Evolutionary conservation across 2,329 filamentous ascomycete genomes (phyloP), one percentile per base, ranked within the genome.

Genomic region (Neofusicoccum umdonicola): DNA sequence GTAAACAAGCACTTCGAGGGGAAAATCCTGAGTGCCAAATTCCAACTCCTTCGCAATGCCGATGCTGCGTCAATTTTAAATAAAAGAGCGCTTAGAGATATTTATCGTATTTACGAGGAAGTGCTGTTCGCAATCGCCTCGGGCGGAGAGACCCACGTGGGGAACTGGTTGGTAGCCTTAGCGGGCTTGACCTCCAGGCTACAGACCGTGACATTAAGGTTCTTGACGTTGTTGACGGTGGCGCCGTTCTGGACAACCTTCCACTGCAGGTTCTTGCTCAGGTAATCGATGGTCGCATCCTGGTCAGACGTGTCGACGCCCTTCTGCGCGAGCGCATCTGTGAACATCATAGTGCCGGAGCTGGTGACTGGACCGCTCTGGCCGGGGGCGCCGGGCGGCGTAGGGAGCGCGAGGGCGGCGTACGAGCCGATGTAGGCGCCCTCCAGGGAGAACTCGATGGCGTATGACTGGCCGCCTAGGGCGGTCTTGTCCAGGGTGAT

Each of bases 201-300:
- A 65, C 71, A 71, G 62, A 75, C 73, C 27, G 66, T 69, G 64
- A 77, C 66, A 67, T 77, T 74, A 64, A 77, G 69, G 69, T 72
- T 19, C 42, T 45, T 19, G 42, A 41, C 39, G 4, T 70, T 60
- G 2, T 72, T 68, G 67, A 76, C 73, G 11, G 64, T 58, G 66
- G 72, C 71, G 34, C 73, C 71, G 50, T 70, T 66, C 44, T 71
- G 71, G 34, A 77, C 68, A 44, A 78, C 69, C 61, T 71, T 73
- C 71, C 75, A 77, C 71, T 72, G 68, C 27, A 78, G 69, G 69
- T 78, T 68, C 56, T 72, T 62, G 50, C 68, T 68, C n/a, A 78
- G 72, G 69, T 76, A 77, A 7, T 70, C 63, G 65, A 73, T 70
- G 44, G 76, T 71, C 47, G 74, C 65, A 42, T 75, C 73, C 45